Evolutionary conservation across 2,329 filamentous ascomycete genomes (phyloP), one percentile per base, ranked within the genome.

Genomic region (Penicillium sp.): DNA sequence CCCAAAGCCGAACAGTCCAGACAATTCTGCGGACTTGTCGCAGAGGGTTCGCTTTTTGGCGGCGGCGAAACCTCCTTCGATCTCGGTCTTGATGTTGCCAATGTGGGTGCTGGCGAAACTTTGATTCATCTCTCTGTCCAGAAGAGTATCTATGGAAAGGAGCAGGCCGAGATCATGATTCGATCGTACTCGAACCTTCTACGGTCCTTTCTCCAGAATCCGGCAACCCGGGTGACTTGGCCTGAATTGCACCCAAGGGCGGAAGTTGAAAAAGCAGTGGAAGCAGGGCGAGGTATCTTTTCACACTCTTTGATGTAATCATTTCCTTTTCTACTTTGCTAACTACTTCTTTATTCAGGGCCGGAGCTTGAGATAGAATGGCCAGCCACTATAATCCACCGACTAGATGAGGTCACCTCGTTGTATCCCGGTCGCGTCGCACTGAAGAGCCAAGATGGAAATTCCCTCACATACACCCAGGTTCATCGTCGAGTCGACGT

Each of bases 31-130:
- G 59, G 60, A 6, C 58, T 54, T 21, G 9, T 46, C 11, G 52
- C 60, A 2, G 42, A 63, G 7, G 60, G 57, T 2, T 49, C 56
- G 7, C 40, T 59, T 6, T 49, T 58, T n/a, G 43, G 56, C 1
- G 50, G 31, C n/a, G 68, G 66, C 11, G 55, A 56, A 6, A 67
- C 64, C 2, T 60, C 65, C 6, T 74, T 69, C 43, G 74, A 75
- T 49, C 54, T 75, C 10, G 63, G 53, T 16, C 58, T 81, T 0
- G 76, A 79, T 40, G 64, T 79, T 1, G 66, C 68, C 1, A 75
- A 78, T 4, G 63, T 64, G 36, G 61, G 44, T 4, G 56, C 52
- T 5, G 57, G 61, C n/a, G 58, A 55, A 39, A 49, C 52, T 1
- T 29, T 55, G 6, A 18, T 72, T 11, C 54, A 60, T 32, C 53